These are phyloP conservation scores for Solanum bulbocastanum DNA, from an alignment of 257 asterid species.

Conservation along the genomic window DNA sequence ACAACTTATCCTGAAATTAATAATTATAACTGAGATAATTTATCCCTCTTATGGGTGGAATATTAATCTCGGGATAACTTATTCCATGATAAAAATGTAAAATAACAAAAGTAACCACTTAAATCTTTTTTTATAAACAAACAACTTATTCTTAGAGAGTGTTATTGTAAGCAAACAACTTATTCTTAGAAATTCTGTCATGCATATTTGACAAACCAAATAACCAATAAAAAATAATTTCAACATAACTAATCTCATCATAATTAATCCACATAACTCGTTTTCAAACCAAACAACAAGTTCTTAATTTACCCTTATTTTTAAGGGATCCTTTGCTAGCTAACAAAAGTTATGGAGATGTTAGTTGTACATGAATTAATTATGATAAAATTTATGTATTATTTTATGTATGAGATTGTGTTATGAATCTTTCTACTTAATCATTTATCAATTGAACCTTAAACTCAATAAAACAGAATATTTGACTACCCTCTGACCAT, in stretches of 20 bases:
- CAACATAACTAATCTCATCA: neutral
- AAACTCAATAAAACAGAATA: no score
- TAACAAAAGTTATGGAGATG: no score
- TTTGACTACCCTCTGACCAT: no score
- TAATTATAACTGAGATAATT: no score
- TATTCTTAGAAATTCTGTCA: neutral
- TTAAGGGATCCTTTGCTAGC: neutral
- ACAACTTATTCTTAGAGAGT: neutral
- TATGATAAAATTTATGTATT: no score
- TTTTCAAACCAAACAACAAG: neutral
- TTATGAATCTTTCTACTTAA: no score
- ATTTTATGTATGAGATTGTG: neutral
- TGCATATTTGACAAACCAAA: neutral
- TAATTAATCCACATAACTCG: neutral
- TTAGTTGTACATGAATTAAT: neutral
- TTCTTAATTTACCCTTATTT: neutral
- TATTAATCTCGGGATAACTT: neutral
- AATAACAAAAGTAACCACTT: neutral
- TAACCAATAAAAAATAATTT: neutral
- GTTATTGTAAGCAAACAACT: no score
- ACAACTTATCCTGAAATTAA: no score
- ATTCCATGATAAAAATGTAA: neutral
- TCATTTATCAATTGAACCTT: no score
- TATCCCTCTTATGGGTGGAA: neutral
- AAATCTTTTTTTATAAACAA: neutral